These are phyloP conservation scores for Cadophora luteo-olivacea DNA, from an alignment of 2,329 filamentous ascomycete genomes.

Conservation along the genomic window DNA sequence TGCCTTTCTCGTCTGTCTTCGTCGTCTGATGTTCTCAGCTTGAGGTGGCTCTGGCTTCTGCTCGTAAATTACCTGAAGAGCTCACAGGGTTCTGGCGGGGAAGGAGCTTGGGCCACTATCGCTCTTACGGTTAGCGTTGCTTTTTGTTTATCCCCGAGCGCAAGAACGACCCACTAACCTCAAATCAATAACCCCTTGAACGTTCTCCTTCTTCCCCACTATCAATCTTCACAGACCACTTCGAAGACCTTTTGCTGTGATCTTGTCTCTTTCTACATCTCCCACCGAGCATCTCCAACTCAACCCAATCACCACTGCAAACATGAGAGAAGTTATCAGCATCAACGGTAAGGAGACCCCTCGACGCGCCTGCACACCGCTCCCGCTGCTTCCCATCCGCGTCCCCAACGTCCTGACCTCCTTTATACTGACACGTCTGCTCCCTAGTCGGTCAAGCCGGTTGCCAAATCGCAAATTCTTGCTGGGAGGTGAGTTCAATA, in stretches of 20 bases:
- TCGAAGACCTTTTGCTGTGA: conserved; percentile 37
- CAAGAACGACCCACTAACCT: conserved; percentile 30
- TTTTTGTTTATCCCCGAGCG: conserved; percentile 35
- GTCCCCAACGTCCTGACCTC: conserved; percentile 31
- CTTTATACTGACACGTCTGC: conserved; percentile 38
- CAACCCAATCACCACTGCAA: conserved; percentile 52
- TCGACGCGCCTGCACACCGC: conserved; percentile 48
- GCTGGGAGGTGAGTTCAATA: conserved; percentile 89
- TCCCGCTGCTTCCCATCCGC: conserved; percentile 50
- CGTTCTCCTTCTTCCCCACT: conserved; percentile 37
- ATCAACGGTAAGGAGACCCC: conserved; percentile 81
- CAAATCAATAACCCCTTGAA: conserved; percentile 35
- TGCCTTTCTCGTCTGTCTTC: neutral
- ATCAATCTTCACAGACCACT: conserved; percentile 32
- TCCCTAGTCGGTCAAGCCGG: conserved; percentile 94
- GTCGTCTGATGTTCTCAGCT: neutral
- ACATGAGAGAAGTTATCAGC: conserved; percentile 99
- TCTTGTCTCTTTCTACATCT: conserved; percentile 28
- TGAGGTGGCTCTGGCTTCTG: neutral
- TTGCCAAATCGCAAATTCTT: conserved; percentile 99
- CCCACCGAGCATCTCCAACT: conserved; percentile 18
- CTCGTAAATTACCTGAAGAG: too few species aligned
- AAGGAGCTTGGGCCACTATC: conserved; percentile 32
- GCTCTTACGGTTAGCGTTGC: conserved; percentile 17
- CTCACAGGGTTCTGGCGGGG: conserved; percentile 4